Evolutionary conservation across 2,329 filamentous ascomycete species (phyloP).

Genomic region (Dendryphion nanum): DNA sequence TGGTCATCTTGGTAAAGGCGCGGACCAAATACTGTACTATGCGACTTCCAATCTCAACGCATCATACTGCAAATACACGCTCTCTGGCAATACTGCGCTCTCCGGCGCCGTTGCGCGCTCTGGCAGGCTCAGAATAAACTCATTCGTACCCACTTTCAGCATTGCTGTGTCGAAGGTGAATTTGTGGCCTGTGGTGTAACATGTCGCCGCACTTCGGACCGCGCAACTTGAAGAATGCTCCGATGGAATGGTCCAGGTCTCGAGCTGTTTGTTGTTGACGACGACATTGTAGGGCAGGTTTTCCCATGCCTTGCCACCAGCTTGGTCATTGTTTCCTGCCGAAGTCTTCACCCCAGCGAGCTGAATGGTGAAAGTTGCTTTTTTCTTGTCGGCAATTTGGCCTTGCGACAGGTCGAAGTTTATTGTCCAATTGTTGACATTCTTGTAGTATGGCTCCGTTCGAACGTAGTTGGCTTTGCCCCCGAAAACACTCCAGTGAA

Average conservation of each 20-base stretch:
- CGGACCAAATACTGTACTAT: too few species aligned
- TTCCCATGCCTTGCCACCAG: slow-evolving; percentile 52
- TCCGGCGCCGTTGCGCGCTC: slow-evolving; percentile 60
- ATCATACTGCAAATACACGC: slow-evolving; percentile 65
- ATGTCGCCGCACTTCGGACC: slow-evolving; percentile 59
- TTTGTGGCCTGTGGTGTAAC: slow-evolving; percentile 62
- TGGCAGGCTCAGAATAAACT: slow-evolving; percentile 58
- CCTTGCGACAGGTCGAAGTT: slow-evolving; percentile 47
- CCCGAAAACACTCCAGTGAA: slow-evolving; percentile 66
- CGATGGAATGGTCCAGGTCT: slow-evolving; percentile 61
- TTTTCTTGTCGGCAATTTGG: slow-evolving; percentile 40
- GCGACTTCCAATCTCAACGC: slow-evolving; percentile 59
- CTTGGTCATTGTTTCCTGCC: slow-evolving; percentile 61
- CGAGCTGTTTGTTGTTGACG: slow-evolving; percentile 46
- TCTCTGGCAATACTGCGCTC: slow-evolving; percentile 54
- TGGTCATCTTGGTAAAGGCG: too few species aligned
- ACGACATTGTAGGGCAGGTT: slow-evolving; percentile 54
- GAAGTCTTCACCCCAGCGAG: slow-evolving; percentile 63
- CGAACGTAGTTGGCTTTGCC: slow-evolving; percentile 52
- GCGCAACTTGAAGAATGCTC: slow-evolving; percentile 60
- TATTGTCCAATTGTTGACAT: slow-evolving; percentile 61
- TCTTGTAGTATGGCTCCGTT: slow-evolving; percentile 30
- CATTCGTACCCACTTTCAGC: slow-evolving; percentile 54
- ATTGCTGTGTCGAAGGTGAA: slow-evolving; percentile 51
- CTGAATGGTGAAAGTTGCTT: slow-evolving; percentile 62